Conservation (phyloP, 2,329 filamentous ascomycete species). For the Cephalotrichum gorgonifer region DNA sequence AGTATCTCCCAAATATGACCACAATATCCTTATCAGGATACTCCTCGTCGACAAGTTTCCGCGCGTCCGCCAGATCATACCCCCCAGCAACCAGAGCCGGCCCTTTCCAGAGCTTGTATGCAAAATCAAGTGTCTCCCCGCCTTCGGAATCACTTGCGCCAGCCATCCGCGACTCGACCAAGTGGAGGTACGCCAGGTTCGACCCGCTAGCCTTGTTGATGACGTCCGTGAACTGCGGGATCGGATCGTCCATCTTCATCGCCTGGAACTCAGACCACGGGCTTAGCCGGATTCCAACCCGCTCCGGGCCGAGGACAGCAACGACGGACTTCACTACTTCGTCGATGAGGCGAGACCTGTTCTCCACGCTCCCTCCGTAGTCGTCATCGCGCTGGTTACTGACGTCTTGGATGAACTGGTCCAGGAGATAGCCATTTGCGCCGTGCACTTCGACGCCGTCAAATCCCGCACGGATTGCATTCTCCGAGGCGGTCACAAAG, state of each 20-base stretch:
- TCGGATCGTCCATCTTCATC: slow-evolving; percentile 52
- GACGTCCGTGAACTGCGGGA: slow-evolving; percentile 53
- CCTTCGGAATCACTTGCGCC: slow-evolving; percentile 28
- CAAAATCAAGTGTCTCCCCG: slow-evolving; percentile 20
- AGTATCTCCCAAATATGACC: slow-evolving; percentile 22
- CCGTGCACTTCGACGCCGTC: slow-evolving; percentile 57
- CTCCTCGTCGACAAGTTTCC: slow-evolving; percentile 16
- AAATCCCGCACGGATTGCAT: slow-evolving; percentile 53
- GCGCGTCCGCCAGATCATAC: slow-evolving; percentile 15
- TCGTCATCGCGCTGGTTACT: slow-evolving; percentile 39
- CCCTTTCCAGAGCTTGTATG: slow-evolving; percentile 20
- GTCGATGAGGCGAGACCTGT: slow-evolving; percentile 39
- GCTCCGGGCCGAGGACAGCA: slow-evolving; percentile 35
- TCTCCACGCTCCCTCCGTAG: slow-evolving; percentile 42
- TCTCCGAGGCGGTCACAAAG: slow-evolving; percentile 40
- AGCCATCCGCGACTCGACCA: slow-evolving; percentile 46
- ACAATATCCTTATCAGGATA: slow-evolving; percentile 19
- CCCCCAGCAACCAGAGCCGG: slow-evolving; percentile 24
- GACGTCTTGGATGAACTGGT: slow-evolving; percentile 45
- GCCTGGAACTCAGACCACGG: slow-evolving; percentile 52
- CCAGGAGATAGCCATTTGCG: slow-evolving; percentile 51
- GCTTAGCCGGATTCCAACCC: slow-evolving; percentile 45
- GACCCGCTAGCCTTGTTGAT: slow-evolving; percentile 37
- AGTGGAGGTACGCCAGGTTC: slow-evolving; percentile 49
- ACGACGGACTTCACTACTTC: slow-evolving; percentile 33